phyloP scores from a whole-genome alignment of 2,329 filamentous ascomycete species.

The Penicillium sp. region DNA sequence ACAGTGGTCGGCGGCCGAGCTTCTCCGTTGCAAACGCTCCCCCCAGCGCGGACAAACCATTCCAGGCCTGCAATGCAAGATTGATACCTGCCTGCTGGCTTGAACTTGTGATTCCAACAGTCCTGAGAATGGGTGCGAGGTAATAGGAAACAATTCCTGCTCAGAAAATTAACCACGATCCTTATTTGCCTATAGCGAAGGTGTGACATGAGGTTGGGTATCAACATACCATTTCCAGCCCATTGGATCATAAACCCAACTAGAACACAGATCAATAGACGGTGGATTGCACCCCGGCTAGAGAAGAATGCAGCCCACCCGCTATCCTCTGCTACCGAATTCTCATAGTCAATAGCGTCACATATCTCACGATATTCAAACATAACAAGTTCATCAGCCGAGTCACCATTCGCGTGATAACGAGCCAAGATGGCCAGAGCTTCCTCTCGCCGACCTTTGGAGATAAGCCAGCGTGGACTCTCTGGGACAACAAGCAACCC shows the following conservation, averaged over 20 bases:
- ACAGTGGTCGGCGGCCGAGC: conserved; percentile 27
- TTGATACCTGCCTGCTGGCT: conserved; percentile 32
- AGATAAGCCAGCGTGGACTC: conserved; percentile 65
- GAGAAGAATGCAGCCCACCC: conserved; percentile 25
- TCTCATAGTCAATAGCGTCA: conserved; percentile 23
- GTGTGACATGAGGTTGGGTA: neutral
- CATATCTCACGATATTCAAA: conserved; percentile 31
- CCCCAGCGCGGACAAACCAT: conserved; percentile 23
- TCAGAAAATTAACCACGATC: neutral
- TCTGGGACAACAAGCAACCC: conserved; percentile 63
- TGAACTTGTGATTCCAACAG: conserved; percentile 34
- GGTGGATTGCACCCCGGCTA: conserved; percentile 21
- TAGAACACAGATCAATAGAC: conserved; percentile 24
- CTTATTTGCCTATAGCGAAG: neutral
- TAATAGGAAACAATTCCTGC: conserved; percentile 39
- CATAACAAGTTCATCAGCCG: conserved; percentile 26
- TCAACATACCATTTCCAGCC: conserved; percentile 31
- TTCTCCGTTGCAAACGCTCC: conserved; percentile 26
- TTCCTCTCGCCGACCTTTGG: conserved; percentile 61
- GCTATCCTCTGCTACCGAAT: conserved; percentile 12
- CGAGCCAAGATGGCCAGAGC: conserved; percentile 60
- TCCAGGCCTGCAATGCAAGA: conserved; percentile 26
- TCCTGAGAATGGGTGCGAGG: conserved; percentile 40
- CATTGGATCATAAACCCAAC: conserved; percentile 32
- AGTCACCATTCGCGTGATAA: conserved; percentile 60